Evolutionary conservation across 148 eudicot genomes (phyloP).

Genomic region (Spergularia bocconei): DNA sequence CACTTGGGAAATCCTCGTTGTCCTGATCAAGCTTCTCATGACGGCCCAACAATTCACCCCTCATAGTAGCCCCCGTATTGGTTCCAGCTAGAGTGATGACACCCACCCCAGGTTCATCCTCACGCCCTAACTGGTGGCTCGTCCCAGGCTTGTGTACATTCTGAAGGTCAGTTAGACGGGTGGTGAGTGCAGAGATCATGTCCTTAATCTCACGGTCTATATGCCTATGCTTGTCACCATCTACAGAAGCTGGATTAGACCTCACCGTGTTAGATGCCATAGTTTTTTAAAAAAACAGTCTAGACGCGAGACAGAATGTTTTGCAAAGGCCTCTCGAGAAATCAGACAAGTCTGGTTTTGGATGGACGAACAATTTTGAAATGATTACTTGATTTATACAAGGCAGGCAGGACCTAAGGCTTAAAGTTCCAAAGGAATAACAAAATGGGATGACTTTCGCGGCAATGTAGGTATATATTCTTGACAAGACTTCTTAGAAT

Average conservation of each 20-base stretch:
- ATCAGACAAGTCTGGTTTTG: background rate
- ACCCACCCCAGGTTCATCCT: constrained; percentile 43
- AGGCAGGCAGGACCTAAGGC: constrained; percentile 6
- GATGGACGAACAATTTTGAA: background rate
- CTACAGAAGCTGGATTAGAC: constrained; percentile 23
- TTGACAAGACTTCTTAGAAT: constrained; percentile 8
- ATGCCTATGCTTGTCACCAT: constrained; percentile 33
- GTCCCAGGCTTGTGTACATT: constrained; percentile 38
- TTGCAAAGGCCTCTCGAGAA: background rate
- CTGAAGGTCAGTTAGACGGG: constrained; percentile 46
- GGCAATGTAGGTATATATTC: constrained; percentile 38
- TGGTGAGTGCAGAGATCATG: constrained; percentile 50
- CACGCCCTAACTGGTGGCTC: constrained; percentile 26
- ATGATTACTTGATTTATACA: constrained; percentile 1
- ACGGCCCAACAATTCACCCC: constrained; percentile 41
- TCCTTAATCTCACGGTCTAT: constrained; percentile 52
- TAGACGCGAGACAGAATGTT: background rate
- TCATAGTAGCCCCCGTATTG: constrained; percentile 77
- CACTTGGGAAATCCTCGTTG: background rate
- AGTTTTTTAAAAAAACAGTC: background rate
- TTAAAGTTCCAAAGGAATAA: constrained; percentile 19
- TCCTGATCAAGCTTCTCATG: constrained; percentile 8
- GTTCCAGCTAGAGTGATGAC: constrained; percentile 71
- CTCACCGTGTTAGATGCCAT: constrained; percentile 23
- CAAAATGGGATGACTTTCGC: constrained; percentile 32